A percentile compares a stretch with the other conserved stretches of the same genome.
These are phyloP conservation scores for Aspergillus campestris DNA, from an alignment of 495 filamentous ascomycete species.

Conservation along the genomic window DNA sequence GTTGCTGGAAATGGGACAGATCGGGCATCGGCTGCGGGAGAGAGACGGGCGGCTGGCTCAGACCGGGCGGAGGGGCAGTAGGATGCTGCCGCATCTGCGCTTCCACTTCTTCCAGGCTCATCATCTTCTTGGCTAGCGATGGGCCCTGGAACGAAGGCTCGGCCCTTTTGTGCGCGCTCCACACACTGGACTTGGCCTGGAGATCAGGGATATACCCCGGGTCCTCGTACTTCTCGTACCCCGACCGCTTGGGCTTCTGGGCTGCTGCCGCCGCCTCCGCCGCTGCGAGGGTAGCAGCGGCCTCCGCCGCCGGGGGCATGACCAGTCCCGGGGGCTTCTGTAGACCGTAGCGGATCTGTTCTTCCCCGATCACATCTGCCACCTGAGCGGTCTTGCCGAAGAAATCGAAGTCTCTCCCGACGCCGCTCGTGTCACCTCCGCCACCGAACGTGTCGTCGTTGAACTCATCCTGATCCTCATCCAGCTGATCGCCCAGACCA, in stretches of 20 bases:
- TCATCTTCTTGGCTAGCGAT: conserved; percentile 61
- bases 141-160: conserved; percentile 13
- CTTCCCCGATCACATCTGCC: conserved; percentile 74
- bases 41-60: conserved; percentile 22
- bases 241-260: conserved; percentile 56
- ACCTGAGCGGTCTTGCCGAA: conserved; percentile 86
- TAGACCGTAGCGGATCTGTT: conserved; percentile 72
- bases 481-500: conserved; percentile 82
- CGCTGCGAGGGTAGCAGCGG: conserved; percentile 18
- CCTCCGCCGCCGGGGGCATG: conserved; percentile 22
- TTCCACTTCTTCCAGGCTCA: conserved; percentile 97
- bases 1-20: conserved; percentile 25
- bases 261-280: conserved; percentile 31
- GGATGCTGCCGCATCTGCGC: conserved; percentile 75
- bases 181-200: conserved; percentile 86
- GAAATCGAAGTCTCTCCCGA: conserved; percentile 96
- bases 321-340: conserved; percentile 46
- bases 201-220: conserved; percentile 72
- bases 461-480: conserved; percentile 88
- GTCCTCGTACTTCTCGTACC: conserved; percentile 83
- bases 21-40: conserved; percentile 25
- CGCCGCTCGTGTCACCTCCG: conserved; percentile 29
- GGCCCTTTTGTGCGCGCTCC: conserved; percentile 62
- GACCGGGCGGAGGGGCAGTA: conserved; percentile 18
- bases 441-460: conserved; percentile 97